phyloP scores from a whole-genome alignment of 2,329 filamentous ascomycete species.

The Diatrype stigma region DNA sequence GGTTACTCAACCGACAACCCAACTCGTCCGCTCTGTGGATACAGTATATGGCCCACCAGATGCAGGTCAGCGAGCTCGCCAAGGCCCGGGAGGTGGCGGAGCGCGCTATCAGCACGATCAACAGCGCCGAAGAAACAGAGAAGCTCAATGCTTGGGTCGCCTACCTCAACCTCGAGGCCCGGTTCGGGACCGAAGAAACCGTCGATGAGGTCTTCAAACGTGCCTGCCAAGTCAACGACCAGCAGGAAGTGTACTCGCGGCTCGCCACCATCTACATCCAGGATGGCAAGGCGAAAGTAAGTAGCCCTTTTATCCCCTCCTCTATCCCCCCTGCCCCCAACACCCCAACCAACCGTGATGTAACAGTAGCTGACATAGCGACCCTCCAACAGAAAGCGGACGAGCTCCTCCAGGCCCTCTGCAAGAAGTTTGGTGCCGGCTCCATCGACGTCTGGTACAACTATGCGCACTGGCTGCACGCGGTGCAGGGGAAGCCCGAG shows the following conservation, averaged over 20 bases:
- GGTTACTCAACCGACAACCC: constrained; percentile 84
- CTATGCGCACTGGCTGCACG: constrained; percentile 90
- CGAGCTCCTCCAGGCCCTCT: constrained; percentile 76
- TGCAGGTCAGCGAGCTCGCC: constrained; percentile 82
- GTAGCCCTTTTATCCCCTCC: constrained; percentile 28
- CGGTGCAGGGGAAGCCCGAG: constrained; percentile 64
- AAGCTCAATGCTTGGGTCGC: constrained; percentile 96
- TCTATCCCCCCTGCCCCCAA: neutral
- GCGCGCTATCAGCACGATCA: constrained; percentile 85
- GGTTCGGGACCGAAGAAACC: constrained; percentile 78
- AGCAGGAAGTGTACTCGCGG: constrained; percentile 82
- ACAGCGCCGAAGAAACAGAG: constrained; percentile 84
- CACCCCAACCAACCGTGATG: no score
- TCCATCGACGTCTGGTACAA: constrained; percentile 84
- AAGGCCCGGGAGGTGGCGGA: constrained; percentile 88
- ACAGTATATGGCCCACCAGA: constrained; percentile 97
- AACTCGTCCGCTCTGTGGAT: constrained; percentile 95
- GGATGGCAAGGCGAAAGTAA: constrained; percentile 77
- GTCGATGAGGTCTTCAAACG: constrained; percentile 85
- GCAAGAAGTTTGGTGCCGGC: constrained; percentile 84
- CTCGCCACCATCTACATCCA: constrained; percentile 94
- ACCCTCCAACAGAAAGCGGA: constrained; percentile 70
- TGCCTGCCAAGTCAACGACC: constrained; percentile 90
- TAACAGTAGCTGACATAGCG: no score
- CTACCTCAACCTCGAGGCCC: constrained; percentile 88